Evolutionary conservation across 2,329 filamentous ascomycete genomes (phyloP), one percentile per base, ranked within the genome.

Genomic region (Diaporthe vexans): DNA sequence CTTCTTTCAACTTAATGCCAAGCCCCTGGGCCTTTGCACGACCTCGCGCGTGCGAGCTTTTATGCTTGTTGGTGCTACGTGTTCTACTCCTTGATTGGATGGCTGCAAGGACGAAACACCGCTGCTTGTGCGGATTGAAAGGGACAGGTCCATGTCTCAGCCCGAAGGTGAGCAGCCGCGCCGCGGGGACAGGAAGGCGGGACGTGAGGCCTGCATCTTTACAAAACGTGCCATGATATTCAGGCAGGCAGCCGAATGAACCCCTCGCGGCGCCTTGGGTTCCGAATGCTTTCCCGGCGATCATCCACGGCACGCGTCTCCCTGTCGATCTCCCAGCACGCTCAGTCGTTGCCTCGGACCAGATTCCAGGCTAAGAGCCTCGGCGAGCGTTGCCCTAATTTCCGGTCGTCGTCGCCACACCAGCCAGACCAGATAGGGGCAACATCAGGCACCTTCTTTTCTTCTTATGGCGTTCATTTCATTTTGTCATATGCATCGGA

Each of bases 261-360:
- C 40, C 21, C 37, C n/a, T 26, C 37, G 68, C 68, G 40, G 40
- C n/a, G 59, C 33, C 24, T 24, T 58, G 54, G 19, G 40, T 35
- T 59, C 68, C 56, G 56, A 43, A 24, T 63, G 70, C 70, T 72
- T 72, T 52, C 35, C n/a, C n/a, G 69, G n/a, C 54, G 46, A 56
- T 57, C 52, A 29, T 57, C 52, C n/a, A 72, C 48, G 19, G 57
- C 69, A 72, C 46, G n/a, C 29, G 24, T 33, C 35, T 61, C 57
- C 69, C 57, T 72, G 57, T 54, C 69, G 46, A 72, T 63, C 69
- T 63, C 9, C n/a, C n/a, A 61, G 26, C 10, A 33, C 52, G 40
- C 29, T 68, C 29, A 24, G 48, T 52, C 63, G 46, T 29, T 52
- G 63, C 29, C 43, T 67, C 43, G 61, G 61, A 48, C 61, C 61